A percentile compares a stretch with the other conserved stretches of the same genome.
phyloP scores from a whole-genome alignment of 129 eudicot species.

The Chrysanthemum lavandulifolium region DNA sequence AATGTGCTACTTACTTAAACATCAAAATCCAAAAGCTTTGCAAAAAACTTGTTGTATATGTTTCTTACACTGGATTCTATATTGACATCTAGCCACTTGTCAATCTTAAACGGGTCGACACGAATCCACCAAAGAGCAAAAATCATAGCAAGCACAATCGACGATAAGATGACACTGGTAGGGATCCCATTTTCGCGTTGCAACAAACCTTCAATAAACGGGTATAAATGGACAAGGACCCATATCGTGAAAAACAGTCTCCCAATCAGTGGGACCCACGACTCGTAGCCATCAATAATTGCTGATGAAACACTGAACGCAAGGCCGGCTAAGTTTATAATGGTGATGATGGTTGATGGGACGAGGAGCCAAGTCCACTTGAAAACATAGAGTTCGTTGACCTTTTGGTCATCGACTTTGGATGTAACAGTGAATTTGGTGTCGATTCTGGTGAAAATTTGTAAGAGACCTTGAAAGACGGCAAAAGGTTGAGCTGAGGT shows the following conservation, averaged over 20 bases:
- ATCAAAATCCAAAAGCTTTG: too few species aligned
- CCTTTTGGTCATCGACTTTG: slow-evolving; percentile 74
- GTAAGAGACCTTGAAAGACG: slow-evolving; percentile 75
- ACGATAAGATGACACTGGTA: slow-evolving; percentile 77
- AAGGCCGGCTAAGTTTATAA: slow-evolving; percentile 65
- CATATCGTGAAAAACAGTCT: slow-evolving; percentile 69
- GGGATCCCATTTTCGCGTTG: slow-evolving; percentile 76
- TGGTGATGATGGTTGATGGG: slow-evolving; percentile 78
- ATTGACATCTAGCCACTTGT: slow-evolving; percentile 43
- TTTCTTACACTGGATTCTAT: slow-evolving; percentile 58
- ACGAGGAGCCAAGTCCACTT: slow-evolving; percentile 81
- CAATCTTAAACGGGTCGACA: slow-evolving; percentile 59
- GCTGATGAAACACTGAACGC: slow-evolving; percentile 75
- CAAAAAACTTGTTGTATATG: background rate
- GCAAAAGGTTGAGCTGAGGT: slow-evolving; percentile 87
- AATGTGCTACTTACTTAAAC: too few species aligned
- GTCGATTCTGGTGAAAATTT: slow-evolving; percentile 79
- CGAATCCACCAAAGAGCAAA: slow-evolving; percentile 84
- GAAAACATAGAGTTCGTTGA: slow-evolving; percentile 85
- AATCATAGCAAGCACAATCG: slow-evolving; percentile 69
- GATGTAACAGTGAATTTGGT: slow-evolving; percentile 89
- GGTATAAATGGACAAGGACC: slow-evolving; percentile 80
- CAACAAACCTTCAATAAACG: slow-evolving; percentile 81
- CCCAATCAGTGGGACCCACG: slow-evolving; percentile 79
- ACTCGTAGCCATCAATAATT: slow-evolving; percentile 70